Conservation (phyloP, 257 asterid species). For the Craterostigma plantagineum region DNA sequence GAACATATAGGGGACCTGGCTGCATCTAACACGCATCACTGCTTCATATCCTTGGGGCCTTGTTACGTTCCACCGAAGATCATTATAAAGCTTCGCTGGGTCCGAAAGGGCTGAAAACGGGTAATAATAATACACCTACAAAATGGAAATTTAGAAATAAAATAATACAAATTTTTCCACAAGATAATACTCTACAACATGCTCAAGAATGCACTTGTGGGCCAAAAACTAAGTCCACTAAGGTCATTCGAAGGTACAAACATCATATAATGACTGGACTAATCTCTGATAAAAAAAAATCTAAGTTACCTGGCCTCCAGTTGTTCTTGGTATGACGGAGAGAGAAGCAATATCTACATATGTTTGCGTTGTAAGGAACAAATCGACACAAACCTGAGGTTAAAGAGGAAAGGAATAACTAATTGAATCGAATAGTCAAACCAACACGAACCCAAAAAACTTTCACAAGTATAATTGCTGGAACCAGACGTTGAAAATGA, state of each 20-base stretch:
- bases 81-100: constrained; percentile 87
- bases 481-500: constrained; percentile 13
- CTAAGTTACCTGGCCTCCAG: constrained; percentile 87
- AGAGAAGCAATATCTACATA: constrained; percentile 92
- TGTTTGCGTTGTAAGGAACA: constrained; percentile 82
- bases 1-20: constrained; percentile 44
- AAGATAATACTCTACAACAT: too few relatives aligned
- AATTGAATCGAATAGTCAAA: background rate
- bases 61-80: constrained; percentile 94
- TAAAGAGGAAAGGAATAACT: background rate
- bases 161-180: background rate
- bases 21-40: constrained; percentile 99
- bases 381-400: constrained; percentile 87
- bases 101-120: constrained; percentile 96
- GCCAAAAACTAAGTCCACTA: background rate
- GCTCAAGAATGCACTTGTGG: background rate
- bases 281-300: background rate
- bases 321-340: constrained; percentile 76
- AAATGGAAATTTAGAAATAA: background rate
- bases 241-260: background rate
- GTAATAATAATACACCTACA: constrained; percentile 73
- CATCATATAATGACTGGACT: background rate
- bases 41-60: constrained; percentile 99
- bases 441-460: background rate
- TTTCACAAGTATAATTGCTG: background rate